Percentiles rank a stretch among this genome's conserved stretches.
Evolutionary conservation across 495 filamentous ascomycete genomes (phyloP).

Genomic region (Talaromyces adpressus): DNA sequence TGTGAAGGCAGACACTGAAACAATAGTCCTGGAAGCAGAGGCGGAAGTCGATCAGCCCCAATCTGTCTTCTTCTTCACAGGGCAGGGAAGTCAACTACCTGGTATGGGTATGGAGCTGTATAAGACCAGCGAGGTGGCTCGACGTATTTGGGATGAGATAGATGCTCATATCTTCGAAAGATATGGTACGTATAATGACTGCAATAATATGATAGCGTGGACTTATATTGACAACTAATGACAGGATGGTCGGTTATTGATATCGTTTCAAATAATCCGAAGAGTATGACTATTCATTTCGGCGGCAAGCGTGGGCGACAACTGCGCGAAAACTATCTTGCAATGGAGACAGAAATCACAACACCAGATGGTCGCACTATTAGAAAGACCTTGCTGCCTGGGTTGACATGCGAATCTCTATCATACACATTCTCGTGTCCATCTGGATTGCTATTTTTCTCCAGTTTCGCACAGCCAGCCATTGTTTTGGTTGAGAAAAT

Average conservation of each 20-base stretch:
- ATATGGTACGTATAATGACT: slow-evolving; percentile 9
- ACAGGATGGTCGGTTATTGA: slow-evolving; percentile 29
- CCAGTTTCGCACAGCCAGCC: slow-evolving; percentile 37
- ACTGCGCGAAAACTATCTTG: slow-evolving; percentile 32
- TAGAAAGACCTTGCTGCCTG: slow-evolving; percentile 14
- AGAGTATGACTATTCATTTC: slow-evolving; percentile 32
- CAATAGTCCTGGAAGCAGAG: slow-evolving; percentile 25
- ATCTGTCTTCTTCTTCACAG: slow-evolving; percentile 37
- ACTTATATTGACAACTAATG: slow-evolving; percentile 9
- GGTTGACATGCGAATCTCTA: slow-evolving; percentile 15
- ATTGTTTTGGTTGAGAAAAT: slow-evolving; percentile 30
- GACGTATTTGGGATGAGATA: slow-evolving; percentile 30
- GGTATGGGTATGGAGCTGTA: slow-evolving; percentile 40
- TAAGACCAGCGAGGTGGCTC: slow-evolving; percentile 21
- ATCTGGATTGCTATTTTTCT: slow-evolving; percentile 27
- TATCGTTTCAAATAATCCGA: slow-evolving; percentile 33
- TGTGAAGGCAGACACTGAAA: slow-evolving; percentile 15
- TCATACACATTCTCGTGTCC: slow-evolving; percentile 27
- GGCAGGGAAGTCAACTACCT: slow-evolving; percentile 33
- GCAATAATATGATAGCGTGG: slow-evolving; percentile 11
- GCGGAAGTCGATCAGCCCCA: slow-evolving; percentile 27
- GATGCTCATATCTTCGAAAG: slow-evolving; percentile 14
- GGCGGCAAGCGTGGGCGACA: slow-evolving; percentile 27
- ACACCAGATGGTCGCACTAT: neutral
- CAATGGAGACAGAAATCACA: slow-evolving; percentile 10